Conservation (phyloP, 1,284 basidiomycete species). For the Mycosarcoma maydis region DNA sequence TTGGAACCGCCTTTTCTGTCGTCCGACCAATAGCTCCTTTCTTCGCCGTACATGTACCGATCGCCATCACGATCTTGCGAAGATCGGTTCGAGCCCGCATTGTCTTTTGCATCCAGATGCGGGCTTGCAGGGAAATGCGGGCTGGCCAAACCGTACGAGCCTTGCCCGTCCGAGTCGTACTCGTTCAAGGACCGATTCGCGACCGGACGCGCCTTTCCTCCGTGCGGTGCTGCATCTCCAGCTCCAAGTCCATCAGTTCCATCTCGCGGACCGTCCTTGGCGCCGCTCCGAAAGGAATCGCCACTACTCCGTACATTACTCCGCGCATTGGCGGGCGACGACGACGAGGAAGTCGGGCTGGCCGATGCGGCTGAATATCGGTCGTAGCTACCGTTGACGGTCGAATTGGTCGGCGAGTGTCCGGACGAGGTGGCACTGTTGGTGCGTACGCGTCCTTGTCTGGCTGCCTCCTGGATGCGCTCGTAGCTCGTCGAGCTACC, state of each 20-base stretch:
- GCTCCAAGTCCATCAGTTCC: conserved; percentile 40
- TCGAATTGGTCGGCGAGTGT: conserved; percentile 43
- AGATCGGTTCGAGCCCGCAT: conserved; percentile 26
- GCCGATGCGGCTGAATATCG: conserved; percentile 19
- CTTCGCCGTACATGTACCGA: conserved; percentile 48
- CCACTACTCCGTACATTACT: conserved; percentile 29
- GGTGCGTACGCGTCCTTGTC: conserved; percentile 33
- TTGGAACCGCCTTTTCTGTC: conserved; percentile 33
- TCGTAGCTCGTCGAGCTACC: conserved; percentile 59
- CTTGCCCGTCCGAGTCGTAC: conserved; percentile 46
- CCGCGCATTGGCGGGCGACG: conserved; percentile 31
- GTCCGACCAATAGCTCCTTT: conserved; percentile 48
- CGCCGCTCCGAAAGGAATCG: conserved; percentile 48
- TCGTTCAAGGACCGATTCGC: conserved; percentile 47
- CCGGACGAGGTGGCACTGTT: conserved; percentile 39
- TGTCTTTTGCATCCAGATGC: conserved; percentile 34
- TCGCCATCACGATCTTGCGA: conserved; percentile 46
- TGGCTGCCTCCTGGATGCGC: conserved; percentile 55
- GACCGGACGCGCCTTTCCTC: conserved; percentile 48
- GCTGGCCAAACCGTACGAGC: conserved; percentile 38
- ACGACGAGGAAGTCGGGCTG: conserved; percentile 36
- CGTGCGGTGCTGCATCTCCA: conserved; percentile 46
- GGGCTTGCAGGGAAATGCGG: conserved; percentile 49
- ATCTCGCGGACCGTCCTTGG: conserved; percentile 40
- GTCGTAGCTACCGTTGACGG: conserved; percentile 37